Percentiles rank a stretch among this genome's conserved stretches.
Conservation (phyloP, 768 basidiomycete genomes). For the Auriscalpium microsporum region DNA sequence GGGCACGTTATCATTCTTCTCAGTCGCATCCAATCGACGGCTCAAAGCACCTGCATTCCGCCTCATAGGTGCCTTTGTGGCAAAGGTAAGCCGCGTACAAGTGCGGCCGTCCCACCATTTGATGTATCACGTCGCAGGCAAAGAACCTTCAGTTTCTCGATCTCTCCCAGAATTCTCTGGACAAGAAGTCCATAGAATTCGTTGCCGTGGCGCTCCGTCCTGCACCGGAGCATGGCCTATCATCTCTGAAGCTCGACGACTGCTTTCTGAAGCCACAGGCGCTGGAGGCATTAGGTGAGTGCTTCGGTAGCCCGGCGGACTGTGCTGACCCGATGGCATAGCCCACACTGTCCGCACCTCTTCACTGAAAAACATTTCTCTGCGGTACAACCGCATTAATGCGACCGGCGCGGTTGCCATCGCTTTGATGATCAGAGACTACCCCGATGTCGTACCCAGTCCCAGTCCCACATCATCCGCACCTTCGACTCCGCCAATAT, state of each 20-base stretch:
- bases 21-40: slow-evolving; percentile 78
- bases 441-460: slow-evolving; percentile 63
- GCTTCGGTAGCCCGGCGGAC: background rate
- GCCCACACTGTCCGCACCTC: slow-evolving; percentile 81
- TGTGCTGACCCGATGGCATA: slow-evolving; percentile 21
- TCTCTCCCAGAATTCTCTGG: slow-evolving; percentile 76
- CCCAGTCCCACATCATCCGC: slow-evolving; percentile 20
- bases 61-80: slow-evolving; percentile 68
- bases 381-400: slow-evolving; percentile 82
- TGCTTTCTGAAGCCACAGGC: slow-evolving; percentile 66
- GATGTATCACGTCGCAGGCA: slow-evolving; percentile 38
- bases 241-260: slow-evolving; percentile 83
- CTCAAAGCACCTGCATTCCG: slow-evolving; percentile 73
- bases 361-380: slow-evolving; percentile 77
- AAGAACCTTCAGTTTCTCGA: slow-evolving; percentile 79
- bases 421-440: slow-evolving; percentile 94
- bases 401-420: slow-evolving; percentile 83
- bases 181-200: slow-evolving; percentile 79
- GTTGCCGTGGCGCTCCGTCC: slow-evolving; percentile 61
- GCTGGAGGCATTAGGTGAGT: slow-evolving; percentile 75
- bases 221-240: slow-evolving; percentile 47
- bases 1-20: slow-evolving; percentile 69
- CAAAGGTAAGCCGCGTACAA: slow-evolving; percentile 42
- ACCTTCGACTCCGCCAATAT: slow-evolving; percentile 16
- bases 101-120: background rate